phyloP scores from a whole-genome alignment of 2,329 filamentous ascomycete genomes.

The Neopestalotiopsis sp. region DNA sequence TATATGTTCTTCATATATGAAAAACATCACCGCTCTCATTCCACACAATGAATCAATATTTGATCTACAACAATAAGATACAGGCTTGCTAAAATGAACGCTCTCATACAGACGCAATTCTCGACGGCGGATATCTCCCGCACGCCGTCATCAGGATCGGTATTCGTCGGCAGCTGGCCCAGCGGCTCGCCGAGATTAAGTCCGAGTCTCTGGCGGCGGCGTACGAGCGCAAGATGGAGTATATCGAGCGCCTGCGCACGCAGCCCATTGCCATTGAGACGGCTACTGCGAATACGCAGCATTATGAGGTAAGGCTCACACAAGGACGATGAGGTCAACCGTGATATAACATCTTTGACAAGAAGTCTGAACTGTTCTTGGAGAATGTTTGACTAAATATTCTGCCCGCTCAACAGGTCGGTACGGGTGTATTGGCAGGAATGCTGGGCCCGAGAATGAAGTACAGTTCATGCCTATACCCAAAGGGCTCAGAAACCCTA shows the following conservation, averaged over 20 bases:
- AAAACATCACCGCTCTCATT: neutral
- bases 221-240: slow-evolving; percentile 67
- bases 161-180: slow-evolving; percentile 69
- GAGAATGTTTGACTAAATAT: neutral
- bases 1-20: neutral
- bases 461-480: slow-evolving; percentile 72
- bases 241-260: slow-evolving; percentile 62
- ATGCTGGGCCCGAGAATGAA: slow-evolving; percentile 74
- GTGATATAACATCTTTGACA: neutral
- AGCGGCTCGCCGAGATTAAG: slow-evolving; percentile 62
- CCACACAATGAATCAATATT: no score
- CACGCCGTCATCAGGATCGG: slow-evolving; percentile 66
- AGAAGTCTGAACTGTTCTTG: neutral
- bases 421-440: slow-evolving; percentile 65
- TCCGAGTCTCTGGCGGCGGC: slow-evolving; percentile 57
- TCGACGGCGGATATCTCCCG: slow-evolving; percentile 71
- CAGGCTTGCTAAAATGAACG: neutral
- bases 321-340: no score
- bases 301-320: slow-evolving; percentile 59
- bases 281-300: slow-evolving; percentile 68
- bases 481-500: slow-evolving; percentile 65
- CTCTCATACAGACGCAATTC: slow-evolving; percentile 53
- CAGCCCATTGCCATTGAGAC: slow-evolving; percentile 74
- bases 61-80: neutral
- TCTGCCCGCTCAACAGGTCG: slow-evolving; percentile 45